phyloP scores from a whole-genome alignment of 768 basidiomycete species.

The Trichaptum fuscoviolaceum region DNA sequence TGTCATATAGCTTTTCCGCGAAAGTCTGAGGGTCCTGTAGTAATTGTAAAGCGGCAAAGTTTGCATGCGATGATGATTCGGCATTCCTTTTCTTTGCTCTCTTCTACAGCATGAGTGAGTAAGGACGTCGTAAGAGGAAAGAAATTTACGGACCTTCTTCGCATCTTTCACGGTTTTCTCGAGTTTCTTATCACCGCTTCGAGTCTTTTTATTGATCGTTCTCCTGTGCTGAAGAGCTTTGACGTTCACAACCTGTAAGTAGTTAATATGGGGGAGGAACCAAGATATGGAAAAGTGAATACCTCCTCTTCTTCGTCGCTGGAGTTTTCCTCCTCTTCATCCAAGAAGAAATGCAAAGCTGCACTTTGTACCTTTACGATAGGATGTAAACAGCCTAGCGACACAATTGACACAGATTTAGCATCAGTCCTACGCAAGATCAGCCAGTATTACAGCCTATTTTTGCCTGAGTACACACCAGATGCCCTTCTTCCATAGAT shows the following conservation, averaged over 20 bases:
- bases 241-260: conserved; percentile 53
- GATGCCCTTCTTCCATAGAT: conserved; percentile 89
- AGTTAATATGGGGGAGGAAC: conserved; percentile 8
- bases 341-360: conserved; percentile 95
- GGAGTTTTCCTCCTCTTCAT: conserved; percentile 68
- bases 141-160: conserved; percentile 52
- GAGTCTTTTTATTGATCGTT: conserved; percentile 92
- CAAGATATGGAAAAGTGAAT: conserved; percentile 10
- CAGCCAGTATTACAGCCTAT: conserved; percentile 1
- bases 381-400: conserved; percentile 91
- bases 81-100: conserved; percentile 22
- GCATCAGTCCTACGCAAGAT: conserved; percentile 63
- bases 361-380: conserved; percentile 91
- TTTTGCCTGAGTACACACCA: conserved; percentile 48
- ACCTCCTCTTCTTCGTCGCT: conserved; percentile 67
- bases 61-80: conserved; percentile 34
- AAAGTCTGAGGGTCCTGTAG: conserved; percentile 95
- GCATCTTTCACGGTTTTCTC: conserved; percentile 64
- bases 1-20: conserved; percentile 87
- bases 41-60: conserved; percentile 90
- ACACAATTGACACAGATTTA: conserved; percentile 89
- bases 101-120: conserved; percentile 26
- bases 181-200: conserved; percentile 76
- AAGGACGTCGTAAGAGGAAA: neutral
- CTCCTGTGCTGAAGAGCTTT: conserved; percentile 76